Evolutionary conservation across 2,329 filamentous ascomycete species (phyloP).

Genomic region (Thielaviopsis ethacetica): DNA sequence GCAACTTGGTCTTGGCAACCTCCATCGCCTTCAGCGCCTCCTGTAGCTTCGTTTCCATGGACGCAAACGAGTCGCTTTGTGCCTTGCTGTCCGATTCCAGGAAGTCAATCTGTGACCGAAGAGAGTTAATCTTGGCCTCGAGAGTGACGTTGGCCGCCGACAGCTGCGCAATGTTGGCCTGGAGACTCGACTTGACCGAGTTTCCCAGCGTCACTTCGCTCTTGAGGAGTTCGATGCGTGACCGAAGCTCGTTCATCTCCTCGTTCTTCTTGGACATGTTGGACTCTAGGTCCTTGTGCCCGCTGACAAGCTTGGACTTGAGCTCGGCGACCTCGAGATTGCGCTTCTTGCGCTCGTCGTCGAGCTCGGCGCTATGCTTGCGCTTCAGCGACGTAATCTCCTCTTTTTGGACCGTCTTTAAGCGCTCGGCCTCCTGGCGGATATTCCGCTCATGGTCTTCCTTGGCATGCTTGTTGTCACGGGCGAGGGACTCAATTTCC

Average conservation of each 20-base stretch:
- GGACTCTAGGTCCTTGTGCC: conserved; percentile 33
- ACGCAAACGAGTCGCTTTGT: conserved; percentile 71
- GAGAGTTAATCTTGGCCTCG: conserved; percentile 57
- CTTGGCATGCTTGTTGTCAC: conserved; percentile 37
- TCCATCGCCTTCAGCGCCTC: conserved; percentile 57
- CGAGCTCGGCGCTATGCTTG: conserved; percentile 45
- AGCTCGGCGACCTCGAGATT: conserved; percentile 51
- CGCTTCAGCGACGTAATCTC: conserved; percentile 49
- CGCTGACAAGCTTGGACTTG: conserved; percentile 32
- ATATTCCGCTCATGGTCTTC: conserved; percentile 36
- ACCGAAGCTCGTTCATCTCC: conserved; percentile 33
- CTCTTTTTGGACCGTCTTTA: conserved; percentile 47
- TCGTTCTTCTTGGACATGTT: conserved; percentile 35
- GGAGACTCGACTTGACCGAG: conserved; percentile 36
- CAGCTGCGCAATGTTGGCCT: conserved; percentile 38
- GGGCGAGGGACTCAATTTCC: conserved; percentile 36
- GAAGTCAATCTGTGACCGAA: conserved; percentile 72
- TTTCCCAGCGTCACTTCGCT: conserved; percentile 46
- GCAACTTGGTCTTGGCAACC: conserved; percentile 61
- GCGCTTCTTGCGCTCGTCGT: conserved; percentile 43
- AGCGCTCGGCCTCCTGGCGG: conserved; percentile 37
- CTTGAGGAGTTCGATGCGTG: conserved; percentile 28
- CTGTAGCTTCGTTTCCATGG: conserved; percentile 64
- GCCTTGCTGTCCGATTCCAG: conserved; percentile 80
- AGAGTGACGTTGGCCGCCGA: conserved; percentile 47